Conservation (phyloP, 306 rosid species). For the Trifolium repens region DNA sequence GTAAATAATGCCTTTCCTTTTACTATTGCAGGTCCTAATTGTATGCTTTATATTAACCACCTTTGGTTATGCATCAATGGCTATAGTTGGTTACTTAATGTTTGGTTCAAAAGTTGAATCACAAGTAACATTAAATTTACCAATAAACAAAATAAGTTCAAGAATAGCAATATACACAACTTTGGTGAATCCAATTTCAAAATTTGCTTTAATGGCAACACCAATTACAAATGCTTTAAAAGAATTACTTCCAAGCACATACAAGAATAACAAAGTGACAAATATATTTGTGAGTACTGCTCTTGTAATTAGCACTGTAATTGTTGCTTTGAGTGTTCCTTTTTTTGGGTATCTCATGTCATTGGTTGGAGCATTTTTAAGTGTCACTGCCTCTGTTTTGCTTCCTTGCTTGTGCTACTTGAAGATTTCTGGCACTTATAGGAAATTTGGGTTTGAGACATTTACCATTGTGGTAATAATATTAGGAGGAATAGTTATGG, state of each 20-base stretch:
- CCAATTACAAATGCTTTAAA: constrained; percentile 65
- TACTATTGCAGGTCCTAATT: constrained; percentile 58
- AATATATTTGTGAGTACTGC: constrained; percentile 44
- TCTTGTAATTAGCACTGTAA: constrained; percentile 55
- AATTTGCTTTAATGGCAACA: constrained; percentile 74
- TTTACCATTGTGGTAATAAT: constrained; percentile 38
- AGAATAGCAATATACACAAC: constrained; percentile 71
- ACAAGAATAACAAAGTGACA: constrained; percentile 43
- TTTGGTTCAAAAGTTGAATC: constrained; percentile 63
- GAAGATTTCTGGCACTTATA: constrained; percentile 62
- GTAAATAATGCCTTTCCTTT: not conserved
- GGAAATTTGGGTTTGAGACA: constrained; percentile 43
- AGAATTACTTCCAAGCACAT: constrained; percentile 42
- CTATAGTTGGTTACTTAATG: constrained; percentile 72
- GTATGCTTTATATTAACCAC: constrained; percentile 66
- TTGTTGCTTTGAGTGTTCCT: constrained; percentile 57
- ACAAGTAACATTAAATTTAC: constrained; percentile 71
- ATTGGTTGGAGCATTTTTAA: constrained; percentile 66
- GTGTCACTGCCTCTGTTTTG: constrained; percentile 64
- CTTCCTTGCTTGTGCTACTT: constrained; percentile 74
- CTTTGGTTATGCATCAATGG: constrained; percentile 68
- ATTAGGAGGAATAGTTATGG: constrained; percentile 45
- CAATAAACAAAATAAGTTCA: constrained; percentile 60
- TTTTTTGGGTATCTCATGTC: constrained; percentile 65
- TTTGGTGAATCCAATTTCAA: constrained; percentile 70